Evolutionary conservation across 805 yeast genomes (phyloP).

Genomic region (Teunomyces panamensis): DNA sequence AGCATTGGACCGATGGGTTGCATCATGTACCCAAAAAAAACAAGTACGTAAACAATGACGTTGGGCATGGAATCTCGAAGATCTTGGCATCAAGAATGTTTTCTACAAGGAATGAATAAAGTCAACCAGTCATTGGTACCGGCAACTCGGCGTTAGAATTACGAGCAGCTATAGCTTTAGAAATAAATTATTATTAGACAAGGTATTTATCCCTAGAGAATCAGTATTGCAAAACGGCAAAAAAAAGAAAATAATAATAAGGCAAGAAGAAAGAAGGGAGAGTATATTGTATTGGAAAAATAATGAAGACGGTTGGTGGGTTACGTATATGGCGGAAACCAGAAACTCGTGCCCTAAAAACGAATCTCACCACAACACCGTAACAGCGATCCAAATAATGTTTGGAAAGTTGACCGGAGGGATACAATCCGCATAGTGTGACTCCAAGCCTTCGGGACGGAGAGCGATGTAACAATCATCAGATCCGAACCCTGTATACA

Average conservation of each 20-base stretch:
- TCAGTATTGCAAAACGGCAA: background rate
- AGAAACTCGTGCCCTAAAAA: background rate
- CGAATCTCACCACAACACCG: background rate
- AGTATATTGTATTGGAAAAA: background rate
- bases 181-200: background rate
- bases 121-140: background rate
- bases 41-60: background rate
- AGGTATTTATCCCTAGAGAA: background rate
- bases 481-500: background rate
- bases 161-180: too few relatives aligned
- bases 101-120: background rate
- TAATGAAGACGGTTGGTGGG: too few relatives aligned
- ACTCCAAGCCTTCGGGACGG: background rate
- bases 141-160: background rate
- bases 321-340: too few relatives aligned
- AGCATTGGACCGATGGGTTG: background rate
- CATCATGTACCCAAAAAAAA: background rate
- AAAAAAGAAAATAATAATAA: background rate
- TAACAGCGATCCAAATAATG: too few relatives aligned
- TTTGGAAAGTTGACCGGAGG: background rate
- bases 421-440: background rate
- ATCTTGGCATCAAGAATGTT: background rate
- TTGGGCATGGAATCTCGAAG: background rate
- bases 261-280: background rate
- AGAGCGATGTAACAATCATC: background rate